Evolutionary conservation across 2,329 filamentous ascomycete genomes (phyloP).

Genomic region (Fusarium sp.): DNA sequence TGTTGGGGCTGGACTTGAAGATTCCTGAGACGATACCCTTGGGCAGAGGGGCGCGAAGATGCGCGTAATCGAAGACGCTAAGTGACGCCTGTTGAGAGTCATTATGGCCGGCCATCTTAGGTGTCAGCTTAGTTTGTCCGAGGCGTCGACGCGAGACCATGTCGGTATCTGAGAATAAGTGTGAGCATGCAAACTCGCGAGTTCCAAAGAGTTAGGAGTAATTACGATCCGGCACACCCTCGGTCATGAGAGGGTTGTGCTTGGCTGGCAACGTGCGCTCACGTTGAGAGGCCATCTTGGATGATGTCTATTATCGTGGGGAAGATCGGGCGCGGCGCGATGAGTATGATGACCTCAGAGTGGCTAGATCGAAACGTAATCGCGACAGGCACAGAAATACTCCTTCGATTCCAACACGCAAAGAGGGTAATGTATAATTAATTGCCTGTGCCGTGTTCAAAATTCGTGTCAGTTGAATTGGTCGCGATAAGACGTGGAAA

Average conservation of each 20-base stretch:
- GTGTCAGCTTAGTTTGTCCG: conserved; percentile 89
- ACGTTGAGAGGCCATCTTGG: conserved; percentile 54
- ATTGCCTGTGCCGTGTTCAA: conserved; percentile 20
- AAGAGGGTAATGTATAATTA: conserved; percentile 17
- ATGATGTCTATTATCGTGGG: conserved; percentile 50
- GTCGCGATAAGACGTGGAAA: conserved; percentile 15
- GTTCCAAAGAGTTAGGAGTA: conserved; percentile 15
- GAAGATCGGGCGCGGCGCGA: conserved; percentile 44
- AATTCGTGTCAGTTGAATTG: conserved; percentile 39
- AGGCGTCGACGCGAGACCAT: conserved; percentile 87
- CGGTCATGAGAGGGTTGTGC: conserved; percentile 75
- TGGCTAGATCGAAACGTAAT: conserved; percentile 37
- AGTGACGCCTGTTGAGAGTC: conserved; percentile 79
- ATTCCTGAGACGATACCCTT: conserved; percentile 94
- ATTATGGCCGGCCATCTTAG: conserved; percentile 82
- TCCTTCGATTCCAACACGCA: conserved; percentile 28
- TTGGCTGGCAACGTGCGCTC: conserved; percentile 67
- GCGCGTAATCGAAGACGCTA: conserved; percentile 94
- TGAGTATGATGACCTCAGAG: conserved; percentile 23
- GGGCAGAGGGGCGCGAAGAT: conserved; percentile 90
- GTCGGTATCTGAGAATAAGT: conserved; percentile 69
- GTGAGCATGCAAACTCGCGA: conserved; percentile 44
- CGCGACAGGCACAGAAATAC: conserved; percentile 14
- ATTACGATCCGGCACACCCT: conserved; percentile 73
- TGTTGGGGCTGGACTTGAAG: conserved; percentile 88